phyloP scores from a whole-genome alignment of 331 rosid genomes.

The Cydonia oblonga region DNA sequence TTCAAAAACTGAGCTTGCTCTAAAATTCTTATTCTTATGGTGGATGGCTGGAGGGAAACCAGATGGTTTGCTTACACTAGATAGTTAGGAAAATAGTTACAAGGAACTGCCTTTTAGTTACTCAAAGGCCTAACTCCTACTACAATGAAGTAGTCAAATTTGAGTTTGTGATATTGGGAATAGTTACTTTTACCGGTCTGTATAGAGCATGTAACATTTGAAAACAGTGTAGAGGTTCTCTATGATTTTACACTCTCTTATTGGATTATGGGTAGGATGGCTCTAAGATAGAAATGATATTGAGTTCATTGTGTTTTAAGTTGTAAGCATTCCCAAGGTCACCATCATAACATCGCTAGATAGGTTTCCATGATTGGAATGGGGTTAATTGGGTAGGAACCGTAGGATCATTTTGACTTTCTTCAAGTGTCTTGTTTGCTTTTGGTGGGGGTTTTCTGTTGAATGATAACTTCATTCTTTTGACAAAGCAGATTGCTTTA shows the following conservation, averaged over 20 bases:
- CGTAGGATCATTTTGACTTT: slow-evolving; percentile 1
- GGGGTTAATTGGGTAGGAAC: slow-evolving; percentile 2
- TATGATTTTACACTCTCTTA: not conserved
- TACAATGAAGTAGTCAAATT: not conserved
- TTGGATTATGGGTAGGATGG: not conserved
- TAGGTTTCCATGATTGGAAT: not conserved
- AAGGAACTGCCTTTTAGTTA: not conserved
- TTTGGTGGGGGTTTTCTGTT: slow-evolving; percentile 1
- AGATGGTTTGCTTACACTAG: not conserved
- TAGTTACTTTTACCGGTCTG: not conserved
- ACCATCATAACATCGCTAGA: not conserved
- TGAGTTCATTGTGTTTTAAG: not conserved
- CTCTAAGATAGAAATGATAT: not conserved
- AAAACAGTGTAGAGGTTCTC: not conserved
- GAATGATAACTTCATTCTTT: slow-evolving; percentile 18
- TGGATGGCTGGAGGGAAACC: not conserved
- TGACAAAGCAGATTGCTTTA: slow-evolving; percentile 59
- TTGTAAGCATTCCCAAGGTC: not conserved
- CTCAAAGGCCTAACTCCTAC: not conserved
- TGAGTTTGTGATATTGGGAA: not conserved
- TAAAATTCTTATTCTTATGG: not conserved
- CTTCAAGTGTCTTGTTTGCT: not conserved
- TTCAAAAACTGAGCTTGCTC: not conserved
- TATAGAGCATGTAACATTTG: not conserved
- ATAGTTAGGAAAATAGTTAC: not conserved